Conservation (phyloP, 2,329 filamentous ascomycete species). For the Fonsecaea erecta region DNA sequence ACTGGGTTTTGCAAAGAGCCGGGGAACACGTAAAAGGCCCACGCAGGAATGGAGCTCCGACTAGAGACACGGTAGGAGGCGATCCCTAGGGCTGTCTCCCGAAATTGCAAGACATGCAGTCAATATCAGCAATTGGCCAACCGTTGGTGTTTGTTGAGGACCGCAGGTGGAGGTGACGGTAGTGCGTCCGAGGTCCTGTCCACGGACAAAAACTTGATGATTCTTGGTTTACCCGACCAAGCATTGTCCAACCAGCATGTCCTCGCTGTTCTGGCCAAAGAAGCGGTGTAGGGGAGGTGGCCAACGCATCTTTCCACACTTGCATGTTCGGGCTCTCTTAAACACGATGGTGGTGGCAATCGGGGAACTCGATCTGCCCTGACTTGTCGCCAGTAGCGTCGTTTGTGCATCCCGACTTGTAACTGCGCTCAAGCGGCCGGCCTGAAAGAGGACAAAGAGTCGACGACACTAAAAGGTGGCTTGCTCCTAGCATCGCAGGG, state of each 20-base stretch:
- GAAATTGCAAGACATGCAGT: neutral
- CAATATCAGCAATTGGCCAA: neutral
- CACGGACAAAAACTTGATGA: neutral
- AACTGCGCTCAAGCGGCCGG: neutral
- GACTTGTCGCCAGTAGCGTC: neutral
- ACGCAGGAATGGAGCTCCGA: neutral
- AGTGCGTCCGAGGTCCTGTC: neutral
- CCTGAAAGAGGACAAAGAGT: neutral
- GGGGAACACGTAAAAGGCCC: neutral
- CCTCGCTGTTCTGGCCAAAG: neutral
- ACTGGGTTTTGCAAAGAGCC: neutral
- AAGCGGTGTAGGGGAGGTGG: neutral
- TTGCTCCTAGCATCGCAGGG: neutral
- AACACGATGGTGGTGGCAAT: neutral
- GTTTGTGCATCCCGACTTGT: neutral
- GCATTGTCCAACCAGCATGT: neutral
- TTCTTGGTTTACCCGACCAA: neutral
- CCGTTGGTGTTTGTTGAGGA: neutral
- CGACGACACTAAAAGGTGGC: neutral
- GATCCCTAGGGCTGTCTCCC: neutral
- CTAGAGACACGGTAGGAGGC: neutral
- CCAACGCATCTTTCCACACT: neutral
- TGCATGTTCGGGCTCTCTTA: neutral
- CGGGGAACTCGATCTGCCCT: neutral
- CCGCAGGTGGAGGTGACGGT: neutral